Base-by-base conservation (phyloP, 139 green algal species). In the Yamagishiella unicocca region DNA sequence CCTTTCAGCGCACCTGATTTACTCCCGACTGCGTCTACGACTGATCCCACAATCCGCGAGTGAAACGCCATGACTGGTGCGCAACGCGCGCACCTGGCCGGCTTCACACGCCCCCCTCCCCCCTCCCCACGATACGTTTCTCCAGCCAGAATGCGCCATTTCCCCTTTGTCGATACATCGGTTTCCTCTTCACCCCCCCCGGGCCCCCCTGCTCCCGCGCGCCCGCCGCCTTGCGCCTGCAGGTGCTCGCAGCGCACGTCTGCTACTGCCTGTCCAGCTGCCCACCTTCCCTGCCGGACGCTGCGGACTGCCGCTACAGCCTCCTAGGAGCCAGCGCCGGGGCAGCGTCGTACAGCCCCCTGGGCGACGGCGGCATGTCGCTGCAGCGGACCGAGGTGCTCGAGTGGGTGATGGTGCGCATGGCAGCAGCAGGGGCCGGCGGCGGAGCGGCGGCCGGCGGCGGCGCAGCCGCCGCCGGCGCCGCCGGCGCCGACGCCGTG, bases 331-430 rank as follows among this genome's bases (percentile, higher is more conserved):
- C 42, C 17, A 53, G 4, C 4, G 14, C 61, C 2, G 17, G 1
- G 24, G 40, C 79, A 2, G 25, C 14, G 22, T 17, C 19, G 7
- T 89, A 91, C 21, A 75, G 91, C 24, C 92, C 84, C 37, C 94
- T 92, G 74, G 73, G 46, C n/a, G 62, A 89, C 72, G 40, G 53
- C 35, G 43, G 85, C 1, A 62, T 90, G 3, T 84, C 88, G 21
- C 46, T 97, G 35, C 92, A 96, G 87, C 89, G 93, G 21, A 97
- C 93, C 5, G 96, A 98, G 90, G 68, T 97, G 27, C 93, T 95
- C 4, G 94, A 97, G 84, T 97, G 94, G 92, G 89, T 94, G 5
- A 29, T 79, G 8, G 12, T 85, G 38, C 55, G 38, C 12, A 27
- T 43, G 29, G 43, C 58, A 6, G 37, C 43, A 17, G 22, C 43